Base-by-base conservation (phyloP, 2,329 filamentous ascomycete genomes). In the Geosmithia morbida region DNA sequence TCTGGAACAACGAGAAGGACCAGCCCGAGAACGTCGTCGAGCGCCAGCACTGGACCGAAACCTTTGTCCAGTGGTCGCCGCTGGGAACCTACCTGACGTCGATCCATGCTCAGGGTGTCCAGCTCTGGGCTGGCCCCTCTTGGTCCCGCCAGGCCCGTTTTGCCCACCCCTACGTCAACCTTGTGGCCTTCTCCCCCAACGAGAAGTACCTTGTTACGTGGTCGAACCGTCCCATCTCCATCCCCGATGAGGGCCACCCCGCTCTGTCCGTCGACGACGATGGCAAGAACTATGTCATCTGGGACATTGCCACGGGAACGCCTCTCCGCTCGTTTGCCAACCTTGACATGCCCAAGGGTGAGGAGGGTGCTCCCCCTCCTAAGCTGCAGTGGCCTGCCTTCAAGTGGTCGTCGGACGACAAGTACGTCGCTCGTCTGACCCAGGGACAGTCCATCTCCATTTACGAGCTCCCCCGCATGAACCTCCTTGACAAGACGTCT, bases 251-350 rank as follows among this genome's bases (percentile, higher is more conserved):
- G 54, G 85, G 85, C 53, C 85, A 94, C 64, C 83, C 85, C 2
- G 72, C 84, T n/a, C 74, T 96, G 46, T 82, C 86, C 3, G 72
- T 88, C 51, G 92, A 97, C 59, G 92, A 98, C 60, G 90, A 98
- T 57, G 92, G 92, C 66, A 97, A 97, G 75, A 96, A 97, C 75
- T 97, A 97, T 66, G 85, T 98, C 60, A 89, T 98, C 60, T 98
- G 92, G 92, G 90, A 97, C 60, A 83, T 97, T 52, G 85, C 86
- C 46, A 92, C 90, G 10, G 82, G 80, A 57, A 85, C 90, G 64
- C 87, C 90, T 48, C 75, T 98, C 46, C 85, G 92, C 53, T 97
- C 92, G 0, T 98, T 98, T 61, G 81, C 87, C 52, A 94, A 90
- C 56, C 77, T 95, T 53, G 92, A 98, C 55, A 69, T 86, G 14